Base-by-base conservation (phyloP, 108 stramenopile genomes). In the Cyclotella atomus region DNA sequence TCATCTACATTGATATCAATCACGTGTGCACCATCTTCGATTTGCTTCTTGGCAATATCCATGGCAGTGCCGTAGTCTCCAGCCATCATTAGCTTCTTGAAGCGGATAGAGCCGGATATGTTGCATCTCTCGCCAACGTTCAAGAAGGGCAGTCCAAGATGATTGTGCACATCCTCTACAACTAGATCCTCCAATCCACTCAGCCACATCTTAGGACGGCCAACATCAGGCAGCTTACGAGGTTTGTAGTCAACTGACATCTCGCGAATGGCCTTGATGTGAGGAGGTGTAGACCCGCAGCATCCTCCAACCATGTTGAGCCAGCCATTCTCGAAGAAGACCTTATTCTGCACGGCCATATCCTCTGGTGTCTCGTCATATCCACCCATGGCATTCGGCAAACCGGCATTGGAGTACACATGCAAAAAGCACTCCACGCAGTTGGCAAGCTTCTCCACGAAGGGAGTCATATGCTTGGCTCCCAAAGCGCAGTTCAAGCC, bases 1-100 rank as follows among this genome's bases (percentile, higher is more conserved):
- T 99, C 98, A 80, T 99, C 98, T 23, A 99, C 96, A 82, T 99
- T 99, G 85, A 99, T 96, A 83, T 99, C 98, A 75, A 99, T 91
- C 53, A 98, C 97, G 73, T 97, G 95, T 25, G 98, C 98, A 44
- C 98, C 98, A 73, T 98, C 98, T 71, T 95, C 98, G 9, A 99
- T 97, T 81, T 99, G 98, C 80, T 93, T 80, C 91, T 97, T 97
- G 41, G 98, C 98, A 66, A 99, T 97, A 71, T 98, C 98, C 98
- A 99, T 99, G 32, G 96, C 96, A 54, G 90, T 81, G 24, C 68
- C 92, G 76, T 97, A 99, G 73, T 99, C 91, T 32, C 97, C 97
- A 15, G 84, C 85, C 92, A 98, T 93, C 90, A 99, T 98, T 61
- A 98, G 84, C 69, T 94, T 95, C 95, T 99, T 99, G 91, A 99